Base-by-base conservation (phyloP, 371 early-diverging fungal genomes). In the Syncephalastrum monosporum region DNA sequence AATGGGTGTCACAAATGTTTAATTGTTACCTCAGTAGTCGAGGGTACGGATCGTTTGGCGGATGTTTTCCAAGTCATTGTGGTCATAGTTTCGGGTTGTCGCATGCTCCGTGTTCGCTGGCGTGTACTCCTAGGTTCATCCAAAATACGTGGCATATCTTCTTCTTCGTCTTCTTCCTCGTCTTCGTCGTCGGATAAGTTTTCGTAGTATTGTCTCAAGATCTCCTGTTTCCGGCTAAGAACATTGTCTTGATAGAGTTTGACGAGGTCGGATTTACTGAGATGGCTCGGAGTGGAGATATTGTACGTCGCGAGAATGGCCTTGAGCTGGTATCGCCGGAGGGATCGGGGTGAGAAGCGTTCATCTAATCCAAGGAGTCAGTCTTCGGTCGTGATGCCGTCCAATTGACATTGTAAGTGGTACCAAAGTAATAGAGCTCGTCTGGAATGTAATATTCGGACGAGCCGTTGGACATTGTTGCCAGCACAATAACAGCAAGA, bases 401-500 rank as follows among this genome's bases (percentile, higher is more conserved):
- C 7, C 15, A 43, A 25, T 1, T 7, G 14, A 4, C 14, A n/a
- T 21, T 21, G 23, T 14, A 2, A 16, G 0, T 14, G 17, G 19
- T 53, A 57, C 63, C 63, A n/a, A 62, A 43, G 16, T 62, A 62
- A 49, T 62, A 62, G 12, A 62, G 53, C 24, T 55, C 56, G 47
- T 52, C 33, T 17, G 63, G 63, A 12, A 62, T 49, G 16, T 49
- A 44, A 16, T 56, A 47, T n/a, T 47, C 47, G 17, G 21, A 16
- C 17, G 56, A 33, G 17, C 14, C 33, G 33, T 14, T 51, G 38
- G 38, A 33, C 38, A 33, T 29, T 33, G 38, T 33, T 33, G 38
- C 38, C 38, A 33, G 8, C 12, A 33, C 12, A 12, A 33, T 10
- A 33, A 10, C 38, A 33, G 38, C 8, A 8, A 10, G 10, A 33